Conservation (phyloP, 2,329 filamentous ascomycete genomes). For the Lachnellula hyalina region DNA sequence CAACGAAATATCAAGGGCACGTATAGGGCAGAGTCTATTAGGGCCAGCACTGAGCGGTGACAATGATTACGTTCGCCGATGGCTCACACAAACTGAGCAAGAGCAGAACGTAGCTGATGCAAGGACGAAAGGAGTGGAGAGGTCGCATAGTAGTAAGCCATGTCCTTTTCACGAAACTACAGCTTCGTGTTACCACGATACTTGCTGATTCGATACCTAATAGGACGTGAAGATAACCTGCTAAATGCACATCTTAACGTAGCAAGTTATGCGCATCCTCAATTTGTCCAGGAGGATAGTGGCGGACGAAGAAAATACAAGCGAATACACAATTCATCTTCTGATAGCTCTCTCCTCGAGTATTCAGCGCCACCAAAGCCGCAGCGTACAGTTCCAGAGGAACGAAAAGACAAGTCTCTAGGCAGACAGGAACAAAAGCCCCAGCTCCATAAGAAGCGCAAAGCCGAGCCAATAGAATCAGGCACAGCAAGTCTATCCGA, state of each 20-base stretch:
- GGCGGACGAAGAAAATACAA: constrained; percentile 2
- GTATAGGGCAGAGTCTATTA: background rate
- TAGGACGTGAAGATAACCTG: background rate
- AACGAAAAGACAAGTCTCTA: background rate
- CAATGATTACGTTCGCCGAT: constrained; percentile 23
- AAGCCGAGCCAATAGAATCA: constrained; percentile 2
- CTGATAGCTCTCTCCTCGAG: constrained; percentile 25
- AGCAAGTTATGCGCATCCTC: background rate
- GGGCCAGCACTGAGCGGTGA: constrained; percentile 14
- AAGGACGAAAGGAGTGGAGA: background rate
- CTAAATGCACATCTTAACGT: background rate
- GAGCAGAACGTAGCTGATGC: background rate
- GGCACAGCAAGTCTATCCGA: background rate
- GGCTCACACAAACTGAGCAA: constrained; percentile 24
- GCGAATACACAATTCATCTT: constrained; percentile 10
- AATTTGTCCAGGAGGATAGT: background rate
- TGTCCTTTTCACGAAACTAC: background rate
- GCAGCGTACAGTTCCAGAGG: background rate
- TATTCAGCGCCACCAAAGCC: background rate
- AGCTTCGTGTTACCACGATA: background rate
- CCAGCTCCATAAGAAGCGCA: background rate
- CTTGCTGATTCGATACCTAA: background rate
- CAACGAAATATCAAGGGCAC: background rate
- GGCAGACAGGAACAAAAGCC: background rate
- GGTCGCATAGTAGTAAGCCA: background rate